Evolutionary conservation across 768 basidiomycete species (phyloP), one percentile per base, ranked within the genome.

Genomic region (Pleurotus cornucopiae): DNA sequence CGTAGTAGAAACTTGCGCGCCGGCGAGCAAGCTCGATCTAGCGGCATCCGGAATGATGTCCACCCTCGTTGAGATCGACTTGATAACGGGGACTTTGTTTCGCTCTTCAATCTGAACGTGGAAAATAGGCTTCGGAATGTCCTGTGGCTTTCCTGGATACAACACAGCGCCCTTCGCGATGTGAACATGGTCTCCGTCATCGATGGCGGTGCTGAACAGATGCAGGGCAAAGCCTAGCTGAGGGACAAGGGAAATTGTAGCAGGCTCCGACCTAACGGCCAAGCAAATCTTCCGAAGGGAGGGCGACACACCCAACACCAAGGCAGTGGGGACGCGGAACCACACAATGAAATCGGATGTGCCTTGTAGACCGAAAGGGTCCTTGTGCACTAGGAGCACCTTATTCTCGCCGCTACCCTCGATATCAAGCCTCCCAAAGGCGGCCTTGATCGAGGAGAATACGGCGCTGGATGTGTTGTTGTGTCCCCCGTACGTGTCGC

Each of bases 151-250:
- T 34, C 30, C 30, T 34, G 30, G 30, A 34, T 11, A 34, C 9
- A 34, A 34, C 9, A 34, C 30, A 11, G 46, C n/a, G 6, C 55
- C 45, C 21, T 40, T 20, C 14, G 55, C 34, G 20, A 73, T 57
- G 25, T 63, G 58, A n/a, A 75, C 70, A 21, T 61, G 61, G 16
- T 46, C 44, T 12, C 53, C 57, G 51, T 76, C 71, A 54, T 62
- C 46, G 6, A 74, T 54, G 4, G 58, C 52, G 2, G 68, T 70
- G 5, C 58, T 58, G 58, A 64, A 72, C 2, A 76, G 48, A 14
- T 54, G 26, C 44, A 76, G 58, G 4, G 30, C 9, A 1, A 64
- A 21, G 0, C 73, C 71, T 13, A 72, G 64, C 20, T 58, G 63
- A 7, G 25, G n/a, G 3, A 46, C 16, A 18, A 71, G 57, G n/a